Percentiles rank a stretch among this genome's conserved stretches.
Conservation (phyloP, 2,329 filamentous ascomycete species). For the Albifimbria verrucaria region DNA sequence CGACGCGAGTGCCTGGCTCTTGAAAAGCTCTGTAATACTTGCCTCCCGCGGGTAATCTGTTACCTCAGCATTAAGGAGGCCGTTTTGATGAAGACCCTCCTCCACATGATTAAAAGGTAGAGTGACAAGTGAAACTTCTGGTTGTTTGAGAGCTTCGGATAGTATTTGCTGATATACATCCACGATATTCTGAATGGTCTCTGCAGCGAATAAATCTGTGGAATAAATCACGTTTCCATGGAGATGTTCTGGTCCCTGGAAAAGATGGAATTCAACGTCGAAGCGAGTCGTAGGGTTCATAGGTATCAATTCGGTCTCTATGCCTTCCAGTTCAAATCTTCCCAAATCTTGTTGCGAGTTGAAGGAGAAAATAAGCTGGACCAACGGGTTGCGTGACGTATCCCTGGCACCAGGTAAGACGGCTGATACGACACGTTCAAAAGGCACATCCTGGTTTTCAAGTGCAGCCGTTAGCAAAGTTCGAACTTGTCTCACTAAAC, state of each 20-base stretch:
- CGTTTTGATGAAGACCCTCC: not conserved
- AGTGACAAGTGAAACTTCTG: not conserved
- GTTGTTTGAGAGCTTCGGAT: conserved; percentile 2
- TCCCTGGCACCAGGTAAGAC: conserved; percentile 3
- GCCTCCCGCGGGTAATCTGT: conserved; percentile 8
- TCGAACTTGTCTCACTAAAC: conserved; percentile 10
- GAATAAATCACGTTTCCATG: conserved; percentile 7
- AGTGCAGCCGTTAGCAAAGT: conserved; percentile 5
- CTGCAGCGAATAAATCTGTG: conserved; percentile 8
- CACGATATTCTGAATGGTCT: conserved; percentile 8
- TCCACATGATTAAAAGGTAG: not conserved
- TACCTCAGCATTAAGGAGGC: conserved; percentile 2
- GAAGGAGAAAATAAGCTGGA: conserved; percentile 8
- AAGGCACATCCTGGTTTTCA: conserved; percentile 15
- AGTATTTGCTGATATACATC: conserved; percentile 9
- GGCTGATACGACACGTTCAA: conserved; percentile 9
- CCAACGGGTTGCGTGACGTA: conserved; percentile 7
- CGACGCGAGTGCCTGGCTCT: not conserved
- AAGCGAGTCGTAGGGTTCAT: conserved; percentile 7
- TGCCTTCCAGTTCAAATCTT: conserved; percentile 7
- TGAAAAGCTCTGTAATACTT: conserved; percentile 9
- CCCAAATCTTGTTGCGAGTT: conserved; percentile 5
- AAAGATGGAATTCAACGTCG: conserved; percentile 12
- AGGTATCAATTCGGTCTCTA: conserved; percentile 1
- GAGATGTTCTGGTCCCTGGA: conserved; percentile 4